Percentiles rank a stretch among this genome's conserved stretches.
Evolutionary conservation across 495 filamentous ascomycete genomes (phyloP).

Genomic region (Jackrogersella multiformis): DNA sequence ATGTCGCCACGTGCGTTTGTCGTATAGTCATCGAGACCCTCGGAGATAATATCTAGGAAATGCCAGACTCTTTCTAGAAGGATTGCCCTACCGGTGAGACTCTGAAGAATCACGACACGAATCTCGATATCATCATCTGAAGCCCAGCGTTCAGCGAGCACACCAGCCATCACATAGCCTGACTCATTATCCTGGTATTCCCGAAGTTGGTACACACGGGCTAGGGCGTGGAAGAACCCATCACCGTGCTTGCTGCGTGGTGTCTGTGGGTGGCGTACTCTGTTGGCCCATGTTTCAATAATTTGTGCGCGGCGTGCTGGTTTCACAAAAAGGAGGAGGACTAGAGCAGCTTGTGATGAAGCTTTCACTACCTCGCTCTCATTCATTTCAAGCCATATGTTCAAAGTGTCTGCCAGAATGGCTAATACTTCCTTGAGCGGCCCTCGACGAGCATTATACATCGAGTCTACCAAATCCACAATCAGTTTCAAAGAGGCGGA

Average conservation of each 20-base stretch:
- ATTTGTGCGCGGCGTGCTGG: conserved; percentile 43
- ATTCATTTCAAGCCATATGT: conserved; percentile 52
- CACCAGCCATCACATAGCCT: conserved; percentile 20
- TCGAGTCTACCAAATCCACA: conserved; percentile 19
- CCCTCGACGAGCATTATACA: conserved; percentile 9
- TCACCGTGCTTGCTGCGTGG: conserved; percentile 45
- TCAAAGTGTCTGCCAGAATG: conserved; percentile 39
- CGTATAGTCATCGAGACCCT: conserved; percentile 85
- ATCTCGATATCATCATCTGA: conserved; percentile 63
- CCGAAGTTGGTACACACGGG: conserved; percentile 37
- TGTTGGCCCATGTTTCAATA: conserved; percentile 51
- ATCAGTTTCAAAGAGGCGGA: conserved; percentile 1
- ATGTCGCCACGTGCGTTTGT: conserved; percentile 87
- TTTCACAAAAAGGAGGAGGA: conserved; percentile 50
- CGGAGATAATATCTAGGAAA: conserved; percentile 55
- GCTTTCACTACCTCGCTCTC: conserved; percentile 55
- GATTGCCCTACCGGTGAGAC: conserved; percentile 59
- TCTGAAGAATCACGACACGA: conserved; percentile 67
- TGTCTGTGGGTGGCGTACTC: conserved; percentile 44
- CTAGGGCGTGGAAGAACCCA: conserved; percentile 57
- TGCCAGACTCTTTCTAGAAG: conserved; percentile 44
- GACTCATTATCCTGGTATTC: conserved; percentile 1
- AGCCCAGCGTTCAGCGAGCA: conserved; percentile 51
- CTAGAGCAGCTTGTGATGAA: conserved; percentile 53
- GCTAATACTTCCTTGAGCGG: conserved; percentile 40